These are phyloP conservation scores for Beauveria sp. DNA, from an alignment of 2,329 filamentous ascomycete species.

Conservation along the genomic window DNA sequence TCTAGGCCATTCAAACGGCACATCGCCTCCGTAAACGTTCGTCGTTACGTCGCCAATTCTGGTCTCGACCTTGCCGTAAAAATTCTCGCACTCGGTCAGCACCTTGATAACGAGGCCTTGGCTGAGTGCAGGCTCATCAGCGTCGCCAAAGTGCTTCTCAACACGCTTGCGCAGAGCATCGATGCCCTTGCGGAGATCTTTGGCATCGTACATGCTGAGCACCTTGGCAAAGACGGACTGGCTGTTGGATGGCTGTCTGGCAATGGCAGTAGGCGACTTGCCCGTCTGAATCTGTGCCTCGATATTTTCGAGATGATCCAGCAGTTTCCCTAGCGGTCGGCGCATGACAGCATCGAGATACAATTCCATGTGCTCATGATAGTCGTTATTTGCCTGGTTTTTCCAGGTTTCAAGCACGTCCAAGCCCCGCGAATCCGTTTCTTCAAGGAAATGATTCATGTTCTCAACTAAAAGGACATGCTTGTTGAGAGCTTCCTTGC, in stretches of 20 bases:
- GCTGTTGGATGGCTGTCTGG: slow-evolving; percentile 74
- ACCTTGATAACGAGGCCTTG: slow-evolving; percentile 50
- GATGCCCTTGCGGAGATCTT: slow-evolving; percentile 83
- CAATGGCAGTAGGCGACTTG: slow-evolving; percentile 56
- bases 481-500: slow-evolving; percentile 95
- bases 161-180: slow-evolving; percentile 83
- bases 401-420: slow-evolving; percentile 78
- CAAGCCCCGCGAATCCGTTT: slow-evolving; percentile 69
- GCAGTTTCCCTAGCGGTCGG: slow-evolving; percentile 77
- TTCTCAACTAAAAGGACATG: slow-evolving; percentile 97
- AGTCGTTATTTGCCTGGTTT: slow-evolving; percentile 67
- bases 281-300: slow-evolving; percentile 61
- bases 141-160: slow-evolving; percentile 94
- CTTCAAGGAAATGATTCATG: slow-evolving; percentile 95
- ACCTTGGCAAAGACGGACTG: slow-evolving; percentile 81
- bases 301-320: slow-evolving; percentile 87
- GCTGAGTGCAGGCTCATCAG: slow-evolving; percentile 64
- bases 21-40: slow-evolving; percentile 57
- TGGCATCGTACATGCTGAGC: slow-evolving; percentile 68
- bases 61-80: slow-evolving; percentile 54
- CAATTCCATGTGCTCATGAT: slow-evolving; percentile 76
- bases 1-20: slow-evolving; percentile 59
- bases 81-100: slow-evolving; percentile 52
- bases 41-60: slow-evolving; percentile 53
- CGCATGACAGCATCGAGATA: slow-evolving; percentile 87